These are phyloP conservation scores for Catenaria anguillulae DNA, from an alignment of 371 early-diverging fungal genomes.

Conservation along the genomic window DNA sequence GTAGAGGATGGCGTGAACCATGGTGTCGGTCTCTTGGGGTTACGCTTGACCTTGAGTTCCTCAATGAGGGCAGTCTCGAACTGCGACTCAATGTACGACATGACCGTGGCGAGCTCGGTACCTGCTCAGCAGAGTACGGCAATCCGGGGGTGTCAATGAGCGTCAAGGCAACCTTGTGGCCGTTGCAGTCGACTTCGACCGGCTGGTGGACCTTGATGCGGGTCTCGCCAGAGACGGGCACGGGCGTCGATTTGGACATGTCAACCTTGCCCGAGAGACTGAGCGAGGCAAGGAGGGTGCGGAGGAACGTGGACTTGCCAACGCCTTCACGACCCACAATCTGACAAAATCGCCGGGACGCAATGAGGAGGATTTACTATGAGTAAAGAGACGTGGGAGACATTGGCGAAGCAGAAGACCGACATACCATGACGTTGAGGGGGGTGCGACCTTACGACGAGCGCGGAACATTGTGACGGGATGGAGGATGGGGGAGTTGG, in stretches of 20 bases:
- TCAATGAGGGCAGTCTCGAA: slow-evolving; percentile 5
- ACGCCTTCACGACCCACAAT: slow-evolving; percentile 5
- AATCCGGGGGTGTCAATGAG: slow-evolving; percentile 11
- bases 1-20: slow-evolving; percentile 10
- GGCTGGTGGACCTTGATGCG: slow-evolving; percentile 7
- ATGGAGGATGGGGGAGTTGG: too few relatives aligned
- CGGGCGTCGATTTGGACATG: background rate
- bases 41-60: slow-evolving; percentile 9
- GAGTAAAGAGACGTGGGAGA: too few relatives aligned
- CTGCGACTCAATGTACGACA: slow-evolving; percentile 11
- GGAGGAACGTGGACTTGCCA: slow-evolving; percentile 6
- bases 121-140: slow-evolving; percentile 9
- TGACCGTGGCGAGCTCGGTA: slow-evolving; percentile 7
- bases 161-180: slow-evolving; percentile 9
- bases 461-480: slow-evolving; percentile 2
- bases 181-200: slow-evolving; percentile 6
- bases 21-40: slow-evolving; percentile 8
- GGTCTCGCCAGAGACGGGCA: background rate
- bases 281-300: slow-evolving; percentile 5
- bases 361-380: too few relatives aligned
- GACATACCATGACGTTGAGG: slow-evolving; percentile 1
- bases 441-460: background rate
- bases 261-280: slow-evolving; percentile 4
- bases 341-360: background rate
- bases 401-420: background rate